Evolutionary conservation across 2,329 filamentous ascomycete species (phyloP), one percentile per base, ranked within the genome.

Genomic region (Taxawa tesnikishii): DNA sequence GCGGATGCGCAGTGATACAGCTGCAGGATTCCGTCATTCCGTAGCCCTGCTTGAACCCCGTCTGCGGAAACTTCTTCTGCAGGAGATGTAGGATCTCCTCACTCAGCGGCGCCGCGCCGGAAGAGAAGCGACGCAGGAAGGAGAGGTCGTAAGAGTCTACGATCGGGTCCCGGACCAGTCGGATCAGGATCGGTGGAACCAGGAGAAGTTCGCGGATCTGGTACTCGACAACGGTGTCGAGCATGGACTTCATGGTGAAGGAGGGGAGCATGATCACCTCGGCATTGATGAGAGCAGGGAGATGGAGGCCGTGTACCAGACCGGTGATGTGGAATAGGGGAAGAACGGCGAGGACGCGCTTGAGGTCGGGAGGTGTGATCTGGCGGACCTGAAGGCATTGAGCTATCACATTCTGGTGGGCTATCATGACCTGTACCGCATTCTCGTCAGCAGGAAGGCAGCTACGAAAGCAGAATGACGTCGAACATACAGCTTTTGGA

Each of bases 11-110:
- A 0, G 73, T 76, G 39, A 80, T 74, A 41, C 71, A 77, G 2
- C 60, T 64, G 47, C 72, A 79, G 1, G 63, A 69, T 48, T 79
- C 75, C 0, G 75, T 80, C 73, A 80, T 79, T 16, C 75, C 75
- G 43, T 78, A 79, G 2, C 72, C 73, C 45, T 78, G 74, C 43
- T 73, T 73, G 50, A 79, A 75, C 0, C 70, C 71, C 0, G 67
- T 72, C 1, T 63, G 54, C 0, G 73, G 74, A 43, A 76, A 78
- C 29, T 63, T 66, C 38, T 61, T 56, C 36, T 69, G 52, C 10
- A 79, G 55, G 15, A 67, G 58, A 15, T 67, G 61, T 11, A 78
- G 58, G 33, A 79, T 67, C 45, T 78, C 68, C 5, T 59, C 56
- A 3, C 60, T 62, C 3, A 75, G 50, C 0, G 74, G 75, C 0